Evolutionary conservation across 331 rosid genomes (phyloP).

Genomic region (Rhamnella rubrinervis): DNA sequence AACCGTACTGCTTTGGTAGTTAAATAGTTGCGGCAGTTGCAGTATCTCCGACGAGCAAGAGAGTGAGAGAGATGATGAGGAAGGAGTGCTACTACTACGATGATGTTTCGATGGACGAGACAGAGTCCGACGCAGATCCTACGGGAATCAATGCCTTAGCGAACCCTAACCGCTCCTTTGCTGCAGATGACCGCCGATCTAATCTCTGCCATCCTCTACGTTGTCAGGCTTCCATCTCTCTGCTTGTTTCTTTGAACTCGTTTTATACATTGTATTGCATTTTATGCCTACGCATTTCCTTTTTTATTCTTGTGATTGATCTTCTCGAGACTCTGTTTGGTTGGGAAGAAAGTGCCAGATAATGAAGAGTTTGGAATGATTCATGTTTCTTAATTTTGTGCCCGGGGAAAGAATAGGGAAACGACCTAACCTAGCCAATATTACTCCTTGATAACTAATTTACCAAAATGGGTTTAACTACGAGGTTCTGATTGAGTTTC

Average conservation of each 20-base stretch:
- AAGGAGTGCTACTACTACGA: not conserved
- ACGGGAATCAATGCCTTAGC: constrained; percentile 8
- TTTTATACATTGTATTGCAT: no score
- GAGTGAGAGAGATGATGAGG: not conserved
- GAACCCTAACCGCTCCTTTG: not conserved
- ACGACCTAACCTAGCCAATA: no score
- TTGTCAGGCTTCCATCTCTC: constrained; percentile 1
- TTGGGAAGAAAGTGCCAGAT: not conserved
- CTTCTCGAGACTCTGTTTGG: not conserved
- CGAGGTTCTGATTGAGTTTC: no score
- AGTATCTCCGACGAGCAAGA: not conserved
- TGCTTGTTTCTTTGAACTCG: not conserved
- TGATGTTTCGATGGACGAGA: not conserved
- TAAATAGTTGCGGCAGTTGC: no score
- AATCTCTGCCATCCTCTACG: not conserved
- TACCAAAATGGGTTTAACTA: no score
- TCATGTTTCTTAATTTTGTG: no score
- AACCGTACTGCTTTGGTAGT: no score
- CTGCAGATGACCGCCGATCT: not conserved
- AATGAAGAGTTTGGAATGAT: no score
- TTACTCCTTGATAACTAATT: no score
- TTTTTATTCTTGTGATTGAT: not conserved
- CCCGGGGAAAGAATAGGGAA: no score
- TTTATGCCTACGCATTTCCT: no score
- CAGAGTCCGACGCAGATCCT: not conserved